Base-by-base conservation (phyloP, 192 early-diverging fungal species). In the Geranomyces variabilis region DNA sequence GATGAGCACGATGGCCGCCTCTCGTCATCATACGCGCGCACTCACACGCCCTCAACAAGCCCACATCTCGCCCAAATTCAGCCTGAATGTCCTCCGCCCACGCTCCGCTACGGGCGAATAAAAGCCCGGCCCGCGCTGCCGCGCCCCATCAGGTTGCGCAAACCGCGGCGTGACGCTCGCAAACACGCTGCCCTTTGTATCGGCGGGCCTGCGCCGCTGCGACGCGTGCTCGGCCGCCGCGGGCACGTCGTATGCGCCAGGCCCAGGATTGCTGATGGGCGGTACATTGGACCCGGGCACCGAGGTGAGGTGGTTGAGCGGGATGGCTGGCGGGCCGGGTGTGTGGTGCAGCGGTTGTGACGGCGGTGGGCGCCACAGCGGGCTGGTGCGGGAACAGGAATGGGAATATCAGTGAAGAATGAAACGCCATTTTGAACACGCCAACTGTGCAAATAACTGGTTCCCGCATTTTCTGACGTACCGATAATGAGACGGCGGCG, bases 161-260 rank as follows among this genome's bases (percentile, higher is more conserved):
- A 82, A 82, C 43, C 81, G 58, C 63, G 68, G 69, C 45, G 73
- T 59, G 1, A 33, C 34, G 14, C 71, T 75, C 51, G 76, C 71
- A 72, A 82, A 82, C 33, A 76, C 58, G 58, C 70, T 26, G 71
- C 66, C 26, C 51, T 66, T 26, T 61, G 43, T 10, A 48, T 67
- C 53, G 45, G 51, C 2, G 33, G 14, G 33, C 51, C 61, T 13
- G 29, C 60, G 12, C 26, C 31, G 24, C 8, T 60, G 31, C 28
- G 75, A 59, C 10, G 78, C 14, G 24, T 48, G 66, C 31, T 83
- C 81, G 15, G 73, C 57, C 13, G 81, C 81, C 4, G 55, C n/a
- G 21, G 76, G 73, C 8, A 78, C 45, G 21, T 83, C 59, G 77
- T 83, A 83, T n/a, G 63, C 60, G 6, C 81, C 81, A 4, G 81